Base-by-base conservation (phyloP, 768 basidiomycete genomes). In the Termitomyces bulborhizus region DNA sequence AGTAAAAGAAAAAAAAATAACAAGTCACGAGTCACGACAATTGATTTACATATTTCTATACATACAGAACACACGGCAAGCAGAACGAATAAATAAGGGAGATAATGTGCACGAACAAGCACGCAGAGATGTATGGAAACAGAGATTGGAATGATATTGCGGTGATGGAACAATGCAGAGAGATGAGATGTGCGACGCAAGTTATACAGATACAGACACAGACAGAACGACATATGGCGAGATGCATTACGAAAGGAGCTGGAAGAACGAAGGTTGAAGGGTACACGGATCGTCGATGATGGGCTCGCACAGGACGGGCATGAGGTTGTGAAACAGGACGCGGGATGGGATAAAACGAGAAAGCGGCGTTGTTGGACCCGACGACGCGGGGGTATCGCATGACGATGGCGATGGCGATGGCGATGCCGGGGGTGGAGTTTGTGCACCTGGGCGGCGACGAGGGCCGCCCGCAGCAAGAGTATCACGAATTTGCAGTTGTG, bases 281-380 rank as follows among this genome's bases (percentile, higher is more conserved):
- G 68, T 69, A 69, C 72, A 72, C 37, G 63, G 62, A 51, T 61
- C 64, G 37, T 43, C 41, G 3, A 74, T 29, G 29, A 21, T 21
- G 29, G 29, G 29, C 29, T 29, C 73, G 60, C 71, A 71, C 60
- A 76, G 71, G 53, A 84, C 76, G 39, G 84, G 84, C 82, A 86
- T 83, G 63, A 86, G 80, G 60, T 83, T 74, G 65, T 73, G 76
- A 59, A 84, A 84, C 16, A 74, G 71, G 61, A 81, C 73, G 57
- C 68, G 36, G 15, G 36, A 37, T 5, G 36, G 36, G 5, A 37
- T 2, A 6, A 37, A 37, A 5, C 36, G 36, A 5, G 36, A 37
- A 1, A 6, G 36, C 5, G 45, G 29, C 6, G 49, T 42, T 7
- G 55, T 11, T 4, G 51, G 34, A 3, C 15, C 37, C 51, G 34